These are phyloP conservation scores for Solanum raphanifolium DNA, from an alignment of 257 asterid genomes.

Conservation along the genomic window DNA sequence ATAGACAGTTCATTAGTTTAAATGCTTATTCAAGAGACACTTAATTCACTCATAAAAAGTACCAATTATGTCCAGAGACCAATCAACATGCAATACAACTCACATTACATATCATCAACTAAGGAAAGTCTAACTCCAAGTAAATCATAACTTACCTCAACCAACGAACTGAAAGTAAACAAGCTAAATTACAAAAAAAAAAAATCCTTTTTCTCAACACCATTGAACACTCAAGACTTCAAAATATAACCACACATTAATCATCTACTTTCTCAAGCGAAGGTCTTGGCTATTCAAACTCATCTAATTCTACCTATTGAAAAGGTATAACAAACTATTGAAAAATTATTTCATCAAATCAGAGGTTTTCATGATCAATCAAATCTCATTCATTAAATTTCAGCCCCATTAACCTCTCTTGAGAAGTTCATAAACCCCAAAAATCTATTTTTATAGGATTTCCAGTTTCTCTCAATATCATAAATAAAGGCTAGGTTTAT, in stretches of 20 bases:
- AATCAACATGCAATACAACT: background rate
- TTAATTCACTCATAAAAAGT: background rate
- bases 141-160: background rate
- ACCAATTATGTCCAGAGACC: no score
- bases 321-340: background rate
- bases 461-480: background rate
- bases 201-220: background rate
- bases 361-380: background rate
- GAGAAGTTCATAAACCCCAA: background rate
- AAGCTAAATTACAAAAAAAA: background rate
- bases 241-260: background rate
- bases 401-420: background rate
- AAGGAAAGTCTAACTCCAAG: background rate
- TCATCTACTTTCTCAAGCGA: background rate
- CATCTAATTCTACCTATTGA: background rate
- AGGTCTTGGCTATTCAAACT: background rate
- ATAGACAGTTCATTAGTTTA: background rate
- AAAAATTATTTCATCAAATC: background rate
- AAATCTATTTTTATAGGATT: no score
- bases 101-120: background rate
- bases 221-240: background rate
- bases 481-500: background rate
- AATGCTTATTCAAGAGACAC: background rate
- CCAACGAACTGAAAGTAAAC: background rate
- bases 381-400: background rate